Evolutionary conservation across 2,329 filamentous ascomycete genomes (phyloP).

Genomic region (Teratosphaeria nubilosa): DNA sequence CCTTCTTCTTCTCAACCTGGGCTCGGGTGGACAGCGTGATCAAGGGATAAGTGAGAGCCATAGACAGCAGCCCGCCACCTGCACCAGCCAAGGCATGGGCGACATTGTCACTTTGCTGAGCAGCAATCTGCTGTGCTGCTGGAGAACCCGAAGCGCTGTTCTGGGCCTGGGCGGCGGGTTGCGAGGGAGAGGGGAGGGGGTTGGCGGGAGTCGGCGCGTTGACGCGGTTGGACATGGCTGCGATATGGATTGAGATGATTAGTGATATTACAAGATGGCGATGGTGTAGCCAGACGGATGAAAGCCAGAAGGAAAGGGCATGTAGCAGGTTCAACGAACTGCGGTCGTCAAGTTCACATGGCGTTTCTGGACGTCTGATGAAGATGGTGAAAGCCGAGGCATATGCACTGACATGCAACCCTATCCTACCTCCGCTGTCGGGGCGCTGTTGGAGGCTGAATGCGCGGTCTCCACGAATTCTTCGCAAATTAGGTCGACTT

Average conservation of each 20-base stretch:
- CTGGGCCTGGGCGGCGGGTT: slow-evolving; percentile 10
- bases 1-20: slow-evolving; percentile 93
- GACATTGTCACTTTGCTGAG: slow-evolving; percentile 90
- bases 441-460: neutral
- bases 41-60: slow-evolving; percentile 89
- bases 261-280: neutral
- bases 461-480: neutral
- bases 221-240: slow-evolving; percentile 13
- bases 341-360: neutral
- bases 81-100: slow-evolving; percentile 88
- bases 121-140: slow-evolving; percentile 33
- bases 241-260: neutral
- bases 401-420: neutral
- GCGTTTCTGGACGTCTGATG: neutral
- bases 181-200: slow-evolving; percentile 12
- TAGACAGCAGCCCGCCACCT: slow-evolving; percentile 87
- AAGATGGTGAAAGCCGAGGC: neutral
- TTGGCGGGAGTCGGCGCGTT: slow-evolving; percentile 15
- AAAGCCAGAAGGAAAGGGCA: neutral
- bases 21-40: slow-evolving; percentile 96
- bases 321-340: neutral
- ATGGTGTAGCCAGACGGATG: neutral
- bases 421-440: neutral
- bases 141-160: slow-evolving; percentile 7
- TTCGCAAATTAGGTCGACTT: neutral